Evolutionary conservation across 805 yeast genomes (phyloP).

Genomic region (Wickerhamiella kurtzmanii): DNA sequence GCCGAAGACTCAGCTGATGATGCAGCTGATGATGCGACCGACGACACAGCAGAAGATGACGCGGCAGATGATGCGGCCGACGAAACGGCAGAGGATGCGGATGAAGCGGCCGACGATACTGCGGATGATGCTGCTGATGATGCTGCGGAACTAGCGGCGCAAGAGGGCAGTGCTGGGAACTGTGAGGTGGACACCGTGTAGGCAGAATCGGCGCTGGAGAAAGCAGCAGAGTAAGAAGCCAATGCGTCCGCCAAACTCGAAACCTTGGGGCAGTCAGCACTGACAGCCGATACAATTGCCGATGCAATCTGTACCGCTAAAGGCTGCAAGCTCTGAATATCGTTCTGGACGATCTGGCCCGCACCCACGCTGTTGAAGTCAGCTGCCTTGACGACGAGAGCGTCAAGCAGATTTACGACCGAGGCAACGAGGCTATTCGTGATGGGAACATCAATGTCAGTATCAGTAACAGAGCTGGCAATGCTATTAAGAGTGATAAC

Average conservation of each 20-base stretch:
- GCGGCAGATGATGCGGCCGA: constrained; percentile 9
- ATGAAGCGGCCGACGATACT: constrained; percentile 14
- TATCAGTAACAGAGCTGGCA: background rate
- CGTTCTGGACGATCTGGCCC: background rate
- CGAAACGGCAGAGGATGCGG: too few species aligned
- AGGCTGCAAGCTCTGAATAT: background rate
- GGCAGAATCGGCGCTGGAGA: background rate
- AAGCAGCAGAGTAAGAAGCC: background rate
- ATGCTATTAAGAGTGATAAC: background rate
- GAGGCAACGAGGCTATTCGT: background rate
- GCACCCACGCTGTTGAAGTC: background rate
- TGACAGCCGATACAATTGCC: background rate
- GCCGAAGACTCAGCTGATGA: constrained; percentile 14
- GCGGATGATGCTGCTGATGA: constrained; percentile 4
- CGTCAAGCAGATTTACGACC: background rate
- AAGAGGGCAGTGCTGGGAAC: background rate
- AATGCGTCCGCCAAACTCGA: background rate
- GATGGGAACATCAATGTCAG: background rate
- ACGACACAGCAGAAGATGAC: constrained; percentile 3
- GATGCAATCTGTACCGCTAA: background rate
- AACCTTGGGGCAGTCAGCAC: background rate
- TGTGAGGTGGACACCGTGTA: background rate
- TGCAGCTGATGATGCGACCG: constrained; percentile 6
- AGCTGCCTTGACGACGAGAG: background rate
- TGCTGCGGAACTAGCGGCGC: too few species aligned